phyloP scores from a whole-genome alignment of 202 grass and related monocot genomes.

The Alloteropsis angusta region DNA sequence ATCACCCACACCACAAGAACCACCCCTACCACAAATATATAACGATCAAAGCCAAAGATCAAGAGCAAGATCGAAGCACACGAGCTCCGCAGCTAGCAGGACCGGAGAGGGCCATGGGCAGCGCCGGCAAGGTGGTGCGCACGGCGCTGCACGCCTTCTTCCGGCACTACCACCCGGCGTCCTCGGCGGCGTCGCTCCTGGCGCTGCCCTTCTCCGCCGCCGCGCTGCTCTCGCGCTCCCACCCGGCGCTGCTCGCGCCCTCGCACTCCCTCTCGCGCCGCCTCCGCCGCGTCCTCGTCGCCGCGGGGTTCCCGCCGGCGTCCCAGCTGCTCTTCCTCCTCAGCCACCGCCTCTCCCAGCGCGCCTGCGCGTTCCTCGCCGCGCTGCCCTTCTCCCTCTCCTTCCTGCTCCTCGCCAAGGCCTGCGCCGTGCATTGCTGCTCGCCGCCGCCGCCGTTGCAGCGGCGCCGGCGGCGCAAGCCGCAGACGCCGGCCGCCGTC shows the following conservation, averaged over 20 bases:
- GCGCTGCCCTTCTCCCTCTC: conserved; percentile 60
- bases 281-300: conserved; percentile 44
- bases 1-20: neutral
- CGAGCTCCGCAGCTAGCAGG: neutral
- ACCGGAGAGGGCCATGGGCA: conserved; percentile 41
- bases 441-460: neutral
- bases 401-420: conserved; percentile 66
- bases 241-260: conserved; percentile 25
- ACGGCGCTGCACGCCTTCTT: conserved; percentile 73
- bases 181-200: conserved; percentile 52
- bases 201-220: conserved; percentile 71
- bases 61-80: neutral
- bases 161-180: conserved; percentile 53
- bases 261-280: conserved; percentile 36
- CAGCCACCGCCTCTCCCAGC: conserved; percentile 60
- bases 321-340: conserved; percentile 78
- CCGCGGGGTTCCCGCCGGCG: conserved; percentile 63
- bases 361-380: conserved; percentile 47
- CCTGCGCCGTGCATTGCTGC: conserved; percentile 28
- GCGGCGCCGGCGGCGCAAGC: neutral
- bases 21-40: conserved; percentile 7
- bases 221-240: conserved; percentile 52
- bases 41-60: conserved; percentile 2
- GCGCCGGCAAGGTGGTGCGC: conserved; percentile 49
- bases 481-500: neutral